Evolutionary conservation across 352 stramenopile species (phyloP).

Genomic region (Globisporangium echinulatum): DNA sequence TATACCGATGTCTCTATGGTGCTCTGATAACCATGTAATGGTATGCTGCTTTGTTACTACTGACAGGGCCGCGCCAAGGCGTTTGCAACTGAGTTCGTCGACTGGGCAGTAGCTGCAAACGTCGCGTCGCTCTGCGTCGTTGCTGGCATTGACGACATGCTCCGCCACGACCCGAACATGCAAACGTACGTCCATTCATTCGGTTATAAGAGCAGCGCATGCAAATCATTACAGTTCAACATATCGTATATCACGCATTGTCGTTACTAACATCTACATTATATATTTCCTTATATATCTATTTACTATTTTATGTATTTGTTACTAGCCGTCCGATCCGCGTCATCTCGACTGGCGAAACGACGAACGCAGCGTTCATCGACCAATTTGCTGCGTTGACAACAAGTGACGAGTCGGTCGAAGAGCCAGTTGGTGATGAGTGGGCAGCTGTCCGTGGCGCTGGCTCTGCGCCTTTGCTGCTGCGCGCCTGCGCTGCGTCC

Average conservation of each 20-base stretch:
- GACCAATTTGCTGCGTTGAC: slow-evolving; percentile 30
- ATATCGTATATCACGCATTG: background rate
- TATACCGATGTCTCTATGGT: background rate
- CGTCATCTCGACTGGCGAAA: slow-evolving; percentile 36
- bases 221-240: background rate
- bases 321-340: slow-evolving; percentile 41
- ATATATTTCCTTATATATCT: background rate
- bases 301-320: background rate
- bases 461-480: slow-evolving; percentile 50
- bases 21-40: background rate
- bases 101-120: slow-evolving; percentile 39
- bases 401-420: background rate
- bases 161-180: slow-evolving; percentile 74
- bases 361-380: slow-evolving; percentile 28
- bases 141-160: slow-evolving; percentile 72
- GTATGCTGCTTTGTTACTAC: too few species aligned
- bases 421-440: background rate
- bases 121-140: slow-evolving; percentile 49
- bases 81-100: slow-evolving; percentile 50
- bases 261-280: background rate
- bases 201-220: background rate
- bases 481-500: slow-evolving; percentile 24
- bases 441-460: slow-evolving; percentile 51
- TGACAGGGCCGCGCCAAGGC: slow-evolving; percentile 39
- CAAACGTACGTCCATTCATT: slow-evolving; percentile 20